Conservation (phyloP, 306 rosid genomes). For the Trifolium pratense region DNA sequence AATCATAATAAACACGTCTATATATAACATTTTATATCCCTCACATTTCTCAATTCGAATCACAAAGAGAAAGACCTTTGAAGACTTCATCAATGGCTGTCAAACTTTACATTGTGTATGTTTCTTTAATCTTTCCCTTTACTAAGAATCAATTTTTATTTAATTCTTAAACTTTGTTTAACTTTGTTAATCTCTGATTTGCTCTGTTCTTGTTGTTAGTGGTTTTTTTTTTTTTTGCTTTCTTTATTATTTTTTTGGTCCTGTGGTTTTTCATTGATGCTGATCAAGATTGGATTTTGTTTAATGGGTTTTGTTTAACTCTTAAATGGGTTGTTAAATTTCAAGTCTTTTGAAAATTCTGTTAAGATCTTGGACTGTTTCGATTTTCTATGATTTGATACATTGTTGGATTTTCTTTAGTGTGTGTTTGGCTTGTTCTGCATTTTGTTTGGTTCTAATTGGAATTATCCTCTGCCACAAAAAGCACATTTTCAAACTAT, state of each 20-base stretch:
- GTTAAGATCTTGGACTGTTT: conserved; percentile 26
- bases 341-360: conserved; percentile 24
- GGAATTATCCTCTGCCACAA: conserved; percentile 5
- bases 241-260: not conserved
- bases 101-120: conserved; percentile 93
- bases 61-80: conserved; percentile 14
- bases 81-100: conserved; percentile 72
- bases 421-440: conserved; percentile 7
- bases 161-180: not conserved
- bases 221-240: not conserved
- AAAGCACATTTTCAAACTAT: not conserved
- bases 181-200: conserved; percentile 29
- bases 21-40: conserved; percentile 31
- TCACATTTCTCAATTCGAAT: conserved; percentile 13
- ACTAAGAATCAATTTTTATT: not conserved
- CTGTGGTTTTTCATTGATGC: conserved; percentile 9
- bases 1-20: conserved; percentile 30
- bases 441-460: conserved; percentile 37
- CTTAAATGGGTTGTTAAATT: conserved; percentile 30
- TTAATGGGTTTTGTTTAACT: conserved; percentile 39
- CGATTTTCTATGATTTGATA: conserved; percentile 42
- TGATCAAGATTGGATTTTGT: conserved; percentile 27
- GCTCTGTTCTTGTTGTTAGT: conserved; percentile 37
- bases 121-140: not conserved
- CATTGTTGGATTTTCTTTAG: not conserved